Evolutionary conservation across 1,284 basidiomycete species (phyloP), one percentile per base, ranked within the genome.

Genomic region (Neonothopanus nambi): DNA sequence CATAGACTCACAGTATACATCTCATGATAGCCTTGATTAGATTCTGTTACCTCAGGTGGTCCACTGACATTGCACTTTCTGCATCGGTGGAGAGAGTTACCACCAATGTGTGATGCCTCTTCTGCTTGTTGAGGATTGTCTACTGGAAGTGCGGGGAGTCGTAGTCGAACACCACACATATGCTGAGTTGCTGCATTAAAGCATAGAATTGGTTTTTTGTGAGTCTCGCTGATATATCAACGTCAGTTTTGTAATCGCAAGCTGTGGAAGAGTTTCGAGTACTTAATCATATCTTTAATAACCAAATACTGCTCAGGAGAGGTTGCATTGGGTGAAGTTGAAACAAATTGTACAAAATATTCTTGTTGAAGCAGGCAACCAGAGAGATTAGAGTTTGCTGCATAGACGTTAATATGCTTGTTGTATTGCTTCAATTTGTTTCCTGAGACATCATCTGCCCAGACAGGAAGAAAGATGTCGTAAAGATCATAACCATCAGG

Each of bases 51-150:
- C 12, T 48, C 55, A 20, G 59, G 42, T 1, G 56, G 58, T 1
- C 72, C 69, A 9, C 70, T 70, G 2, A 45, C 49, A 2, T 49
- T 24, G 48, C 67, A 64, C 2, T 48, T 33, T 0, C 64, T 54
- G 43, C 68, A 73, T 37, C 56, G 57, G 8, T 45, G 35, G 26
- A 63, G 67, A 5, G 59, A 59, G 17, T 64, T 56, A 0, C 49
- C 35, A 2, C 70, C 70, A 41, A 60, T 57, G 46, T 66, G 59
- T 0, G 64, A 68, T 3, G 61, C 55, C 1, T 56, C 36, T 42
- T 72, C 70, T 0, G 67, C 56, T 52, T 71, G 71, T 48, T 67
- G 63, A 1, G 71, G 72, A 51, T 73, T 74, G 43, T 73, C 72
- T 2, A 66, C 68, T 2, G 70, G 66, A 5, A 67, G 51, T 11